Conservation (phyloP, 2,329 filamentous ascomycete species). For the Niveomyces coronatus region DNA sequence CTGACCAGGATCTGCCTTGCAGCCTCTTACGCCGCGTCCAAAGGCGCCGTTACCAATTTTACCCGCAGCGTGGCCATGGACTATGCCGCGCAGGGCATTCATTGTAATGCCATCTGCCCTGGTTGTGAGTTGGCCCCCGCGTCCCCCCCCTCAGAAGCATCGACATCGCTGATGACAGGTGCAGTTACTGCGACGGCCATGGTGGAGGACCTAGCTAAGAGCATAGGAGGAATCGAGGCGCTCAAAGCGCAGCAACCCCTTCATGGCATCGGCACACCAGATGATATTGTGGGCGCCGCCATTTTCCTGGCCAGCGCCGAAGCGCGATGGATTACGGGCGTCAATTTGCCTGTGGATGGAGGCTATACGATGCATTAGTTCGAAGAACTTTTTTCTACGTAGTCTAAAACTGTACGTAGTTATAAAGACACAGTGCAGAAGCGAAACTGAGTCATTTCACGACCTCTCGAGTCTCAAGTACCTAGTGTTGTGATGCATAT, state of each 20-base stretch:
- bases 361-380: slow-evolving; percentile 24
- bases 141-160: too few relatives aligned
- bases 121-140: slow-evolving; percentile 26
- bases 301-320: slow-evolving; percentile 28
- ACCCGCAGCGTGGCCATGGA: slow-evolving; percentile 39
- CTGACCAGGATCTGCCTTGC: too few relatives aligned
- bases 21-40: slow-evolving; percentile 36
- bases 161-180: slow-evolving; percentile 12
- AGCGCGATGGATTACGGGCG: slow-evolving; percentile 31
- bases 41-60: slow-evolving; percentile 39
- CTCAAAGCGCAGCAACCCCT: slow-evolving; percentile 17
- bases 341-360: slow-evolving; percentile 28
- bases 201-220: slow-evolving; percentile 14
- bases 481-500: too few relatives aligned
- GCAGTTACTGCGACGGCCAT: slow-evolving; percentile 19
- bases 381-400: too few relatives aligned
- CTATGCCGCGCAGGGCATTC: slow-evolving; percentile 36
- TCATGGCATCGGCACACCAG: slow-evolving; percentile 17
- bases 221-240: slow-evolving; percentile 6
- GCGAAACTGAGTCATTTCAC: too few relatives aligned
- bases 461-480: too few relatives aligned
- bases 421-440: too few relatives aligned
- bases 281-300: slow-evolving; percentile 23
- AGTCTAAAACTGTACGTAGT: too few relatives aligned
- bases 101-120: slow-evolving; percentile 44